These are phyloP conservation scores for Pistacia integerrima DNA, from an alignment of 345 rosid genomes.

Conservation along the genomic window DNA sequence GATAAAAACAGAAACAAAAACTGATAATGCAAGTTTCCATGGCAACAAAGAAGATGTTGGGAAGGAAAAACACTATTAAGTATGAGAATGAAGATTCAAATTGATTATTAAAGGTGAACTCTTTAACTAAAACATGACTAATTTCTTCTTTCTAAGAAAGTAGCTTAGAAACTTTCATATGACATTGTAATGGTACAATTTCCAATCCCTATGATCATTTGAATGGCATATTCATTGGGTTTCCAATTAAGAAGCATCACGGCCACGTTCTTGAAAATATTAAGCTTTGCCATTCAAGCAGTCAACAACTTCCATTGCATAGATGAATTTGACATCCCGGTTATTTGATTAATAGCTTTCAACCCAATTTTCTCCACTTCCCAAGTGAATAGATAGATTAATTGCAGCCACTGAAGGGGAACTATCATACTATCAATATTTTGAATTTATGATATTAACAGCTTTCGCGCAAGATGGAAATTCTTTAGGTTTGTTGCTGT, in stretches of 20 bases:
- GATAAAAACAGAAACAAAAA: too few species aligned
- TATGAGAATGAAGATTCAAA: too few species aligned
- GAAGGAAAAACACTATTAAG: too few species aligned
- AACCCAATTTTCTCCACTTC: background rate
- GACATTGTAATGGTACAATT: background rate
- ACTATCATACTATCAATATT: conserved; percentile 7
- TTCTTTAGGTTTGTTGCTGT: background rate
- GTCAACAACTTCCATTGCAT: background rate
- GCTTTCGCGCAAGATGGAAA: background rate
- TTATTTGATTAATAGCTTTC: background rate
- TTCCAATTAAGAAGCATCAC: background rate
- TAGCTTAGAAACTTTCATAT: background rate
- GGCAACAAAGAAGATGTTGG: too few species aligned
- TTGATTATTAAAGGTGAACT: background rate
- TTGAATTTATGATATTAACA: conserved; percentile 18
- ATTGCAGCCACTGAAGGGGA: background rate
- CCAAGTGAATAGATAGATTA: background rate
- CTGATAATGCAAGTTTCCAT: too few species aligned
- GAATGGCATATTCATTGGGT: background rate
- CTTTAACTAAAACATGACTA: background rate
- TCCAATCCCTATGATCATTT: too few species aligned
- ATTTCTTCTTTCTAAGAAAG: background rate
- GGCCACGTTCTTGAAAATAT: background rate
- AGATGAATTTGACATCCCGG: background rate
- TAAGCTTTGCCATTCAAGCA: background rate